Conservation (phyloP, 2,329 filamentous ascomycete species). For the Bipolaris cookei region DNA sequence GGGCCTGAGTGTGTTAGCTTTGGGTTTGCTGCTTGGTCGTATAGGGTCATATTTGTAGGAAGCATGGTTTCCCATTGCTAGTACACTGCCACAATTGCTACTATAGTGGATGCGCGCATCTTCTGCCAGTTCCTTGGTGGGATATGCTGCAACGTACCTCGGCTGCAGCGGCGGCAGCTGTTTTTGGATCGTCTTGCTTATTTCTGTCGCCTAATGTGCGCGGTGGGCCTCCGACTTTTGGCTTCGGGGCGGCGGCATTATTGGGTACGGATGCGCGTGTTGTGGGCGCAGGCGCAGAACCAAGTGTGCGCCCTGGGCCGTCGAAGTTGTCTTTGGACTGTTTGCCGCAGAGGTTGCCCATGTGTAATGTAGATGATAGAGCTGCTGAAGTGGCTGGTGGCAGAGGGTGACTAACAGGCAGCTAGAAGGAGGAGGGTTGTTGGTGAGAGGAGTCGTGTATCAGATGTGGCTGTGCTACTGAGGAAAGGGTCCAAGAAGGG, state of each 20-base stretch:
- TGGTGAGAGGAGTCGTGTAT: not conserved
- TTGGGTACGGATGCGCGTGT: slow-evolving; percentile 49
- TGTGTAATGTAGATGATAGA: slow-evolving; percentile 47
- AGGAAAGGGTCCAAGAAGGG: slow-evolving; percentile 15
- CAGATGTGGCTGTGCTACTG: slow-evolving; percentile 22
- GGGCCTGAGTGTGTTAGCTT: slow-evolving; percentile 60
- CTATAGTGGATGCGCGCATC: slow-evolving; percentile 15
- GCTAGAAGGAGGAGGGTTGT: not conserved
- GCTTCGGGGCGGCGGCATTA: slow-evolving; percentile 37
- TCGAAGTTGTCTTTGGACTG: slow-evolving; percentile 66
- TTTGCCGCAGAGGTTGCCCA: slow-evolving; percentile 90
- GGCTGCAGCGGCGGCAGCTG: slow-evolving; percentile 79
- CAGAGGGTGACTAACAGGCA: not conserved
- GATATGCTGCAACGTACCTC: slow-evolving; percentile 66
- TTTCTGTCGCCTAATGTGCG: slow-evolving; percentile 67
- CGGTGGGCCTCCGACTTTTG: slow-evolving; percentile 56
- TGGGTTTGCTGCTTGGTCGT: not conserved
- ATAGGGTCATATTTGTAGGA: not conserved
- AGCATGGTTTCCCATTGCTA: not conserved
- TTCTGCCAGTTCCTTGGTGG: not conserved
- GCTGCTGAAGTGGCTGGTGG: not conserved
- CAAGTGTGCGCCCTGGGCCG: slow-evolving; percentile 74
- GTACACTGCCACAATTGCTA: slow-evolving; percentile 9
- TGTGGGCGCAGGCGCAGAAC: slow-evolving; percentile 59
- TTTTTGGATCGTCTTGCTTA: slow-evolving; percentile 65